Evolutionary conservation across 768 basidiomycete genomes (phyloP), one percentile per base, ranked within the genome.

Genomic region (Serendipita indica): DNA sequence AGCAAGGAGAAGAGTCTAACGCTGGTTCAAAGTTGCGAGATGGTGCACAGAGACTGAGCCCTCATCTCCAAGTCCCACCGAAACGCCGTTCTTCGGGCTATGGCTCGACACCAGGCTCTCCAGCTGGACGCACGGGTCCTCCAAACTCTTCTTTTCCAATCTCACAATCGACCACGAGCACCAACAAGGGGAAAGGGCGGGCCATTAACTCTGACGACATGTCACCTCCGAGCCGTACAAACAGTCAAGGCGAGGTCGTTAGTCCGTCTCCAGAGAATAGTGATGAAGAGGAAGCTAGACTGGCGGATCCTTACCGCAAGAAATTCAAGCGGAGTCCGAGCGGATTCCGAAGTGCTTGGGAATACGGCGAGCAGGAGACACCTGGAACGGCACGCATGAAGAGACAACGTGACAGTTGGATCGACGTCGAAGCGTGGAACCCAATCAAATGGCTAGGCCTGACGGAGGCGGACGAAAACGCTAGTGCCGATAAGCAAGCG

Each of bases 91-190:
- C 45, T 10, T 46, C 45, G 12, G 45, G 45, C 45, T 46, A 46
- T 25, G 25, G 45, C 13, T 46, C 45, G 12, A 20, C 45, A 10
- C 61, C 22, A 37, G 58, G 45, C 22, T 59, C 82, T 0, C 85
- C 86, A 25, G 78, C 83, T 3, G 72, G 72, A 52, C 74, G 85
- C 57, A 86, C 84, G 3, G 86, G 85, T 12, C 83, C 84, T 32
- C 86, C 85, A 3, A 76, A 85, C 37, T 84, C 85, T 0, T 71
- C 86, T 27, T 84, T 83, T 2, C 83, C 79, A 65, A 76, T 77
- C 28, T 82, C 79, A 5, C 69, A 76, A 32, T 72, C 79, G 1
- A 69, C 67, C 18, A 76, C 80, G 0, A 59, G 64, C 33, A n/a
- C 25, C 22, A 33, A 22, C 32, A 59, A 59, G 20, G 39, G 58